Evolutionary conservation across 345 rosid genomes (phyloP), one percentile per base, ranked within the genome.

Genomic region (Eucalyptus camaldulensis): DNA sequence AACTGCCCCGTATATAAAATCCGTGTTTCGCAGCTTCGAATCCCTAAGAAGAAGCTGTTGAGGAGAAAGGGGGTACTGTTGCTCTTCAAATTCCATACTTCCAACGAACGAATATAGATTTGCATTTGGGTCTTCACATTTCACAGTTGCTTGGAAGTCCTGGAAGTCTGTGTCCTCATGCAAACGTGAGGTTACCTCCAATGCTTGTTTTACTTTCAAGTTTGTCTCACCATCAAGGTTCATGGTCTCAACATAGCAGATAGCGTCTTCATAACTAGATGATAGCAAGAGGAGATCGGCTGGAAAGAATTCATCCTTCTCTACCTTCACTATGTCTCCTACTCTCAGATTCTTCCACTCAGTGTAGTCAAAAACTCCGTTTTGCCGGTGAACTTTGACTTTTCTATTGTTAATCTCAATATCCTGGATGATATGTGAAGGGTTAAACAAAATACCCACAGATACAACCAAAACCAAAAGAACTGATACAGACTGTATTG

Each of bases 151-250:
- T 88, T 92, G 95, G 85, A 97, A 97, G 80, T 95, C 95, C 24
- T 86, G 87, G 72, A 94, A 95, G 91, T 92, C 54, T n/a, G 95
- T 91, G 89, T 95, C 97, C 87, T 95, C 96, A 10, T 92, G 91
- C 88, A 96, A 92, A 56, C 89, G 89, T 8, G 96, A 93, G 89
- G 99, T 96, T 37, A 88, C 95, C 89, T 96, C 98, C 72, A 95
- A 90, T 88, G 96, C 98, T 93, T 97, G 97, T 90, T 96, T 96
- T 17, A 96, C 91, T 91, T 97, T 97, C 85, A 97, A 93, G 91
- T 97, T 97, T 29, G 99, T 96, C 90, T 97, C 99, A 22, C 99
- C 99, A 87, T 97, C 99, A 31, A 97, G 97, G 89, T 97, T 97
- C 98, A 95, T 97, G 65, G 99, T 97, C 94, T 96, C 99, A 33